Evolutionary conservation across 805 yeast species (phyloP), one percentile per base, ranked within the genome.

Genomic region (Metschnikowia shivogae): DNA sequence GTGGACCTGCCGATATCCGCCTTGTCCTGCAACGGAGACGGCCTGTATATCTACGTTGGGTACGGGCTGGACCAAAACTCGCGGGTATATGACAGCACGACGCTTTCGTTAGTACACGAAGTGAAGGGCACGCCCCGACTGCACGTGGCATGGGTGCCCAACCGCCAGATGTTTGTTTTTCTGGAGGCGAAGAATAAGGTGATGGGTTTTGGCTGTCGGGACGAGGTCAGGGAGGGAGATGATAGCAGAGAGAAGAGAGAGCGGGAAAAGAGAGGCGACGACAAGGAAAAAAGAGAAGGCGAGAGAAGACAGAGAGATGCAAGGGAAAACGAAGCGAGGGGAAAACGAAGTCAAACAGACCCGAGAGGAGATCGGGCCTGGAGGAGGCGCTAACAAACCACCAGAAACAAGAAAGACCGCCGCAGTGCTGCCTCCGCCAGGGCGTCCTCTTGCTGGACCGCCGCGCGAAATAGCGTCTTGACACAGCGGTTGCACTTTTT

Each of bases 11-110:
- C 77, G 1, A 59, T 80, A 7, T 53, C 65, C 3, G 52, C 67
- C 11, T 50, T 78, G 11, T 69, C 65, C 28, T 57, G 68, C 14
- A 67, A 74, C 27, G 58, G 67, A 40, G 83, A 78, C 50, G 81
- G 82, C 1, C 55, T 63, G 4, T 69, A 59, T 45, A 42, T 80
- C 4, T 77, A 74, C 2, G 67, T 73, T 7, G 67, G 76, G 0
- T 74, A 63, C 49, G 80, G 72, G 38, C 63, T 65, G 6, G 63
- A 63, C n/a, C 58, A 65, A n/a, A 67, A 72, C 40, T 60, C 71
- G 4, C 66, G 62, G 17, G 63, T 80, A 11, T 74, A 60, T 36
- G 73, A 72, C 34, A 56, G 55, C 13, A 64, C 57, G 2, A 46
- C 63, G 0, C 46, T 56, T 7, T 58, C 56, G 19, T 62, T 63